Evolutionary conservation across 2,329 filamentous ascomycete genomes (phyloP), one percentile per base, ranked within the genome.

Genomic region (Dendrostoma leiphaemia): DNA sequence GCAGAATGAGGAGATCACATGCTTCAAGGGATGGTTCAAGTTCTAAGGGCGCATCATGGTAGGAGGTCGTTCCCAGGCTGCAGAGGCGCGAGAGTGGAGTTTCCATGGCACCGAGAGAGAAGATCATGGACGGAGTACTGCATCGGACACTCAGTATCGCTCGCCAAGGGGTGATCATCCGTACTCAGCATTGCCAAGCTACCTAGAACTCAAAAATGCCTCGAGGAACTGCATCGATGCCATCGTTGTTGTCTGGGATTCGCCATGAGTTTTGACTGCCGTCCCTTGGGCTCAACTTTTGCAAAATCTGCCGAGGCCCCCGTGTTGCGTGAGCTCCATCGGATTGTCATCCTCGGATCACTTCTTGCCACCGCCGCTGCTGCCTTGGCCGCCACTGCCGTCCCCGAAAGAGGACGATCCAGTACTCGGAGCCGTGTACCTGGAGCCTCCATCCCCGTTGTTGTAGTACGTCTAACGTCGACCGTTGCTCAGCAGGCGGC

Each of bases 401-500:
- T 61, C 62, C 46, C 64, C 63, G 1, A 64, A 67, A 2, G 60
- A 62, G 44, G 58, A 60, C n/a, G 51, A 61, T 47, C 62, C 29
- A 35, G 77, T 80, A 53, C 73, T 71, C 6, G 85, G 70, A 9
- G 82, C 61, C 17, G 81, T 89, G 70, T 89, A 90, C 17, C 70
- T 83, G 23, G 82, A 79, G 46, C 69, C 64, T 6, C 85, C 85
- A 10, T 67, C 65, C 41, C 84, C 84, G 60, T 76, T 69, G 69
- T 88, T 86, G 76, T 88, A 72, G 72, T 90, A 90, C 35, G 81
- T 86, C 54, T 56, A 19, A 17, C 15, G 15, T 40, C 37, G 5
- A n/a, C n/a, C n/a, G n/a, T n/a, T n/a, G n/a, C n/a, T n/a, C n/a
- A n/a, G n/a, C n/a, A n/a, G n/a, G n/a, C n/a, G n/a, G n/a, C n/a